Conservation (phyloP, 768 basidiomycete genomes). For the Bullera alba region DNA sequence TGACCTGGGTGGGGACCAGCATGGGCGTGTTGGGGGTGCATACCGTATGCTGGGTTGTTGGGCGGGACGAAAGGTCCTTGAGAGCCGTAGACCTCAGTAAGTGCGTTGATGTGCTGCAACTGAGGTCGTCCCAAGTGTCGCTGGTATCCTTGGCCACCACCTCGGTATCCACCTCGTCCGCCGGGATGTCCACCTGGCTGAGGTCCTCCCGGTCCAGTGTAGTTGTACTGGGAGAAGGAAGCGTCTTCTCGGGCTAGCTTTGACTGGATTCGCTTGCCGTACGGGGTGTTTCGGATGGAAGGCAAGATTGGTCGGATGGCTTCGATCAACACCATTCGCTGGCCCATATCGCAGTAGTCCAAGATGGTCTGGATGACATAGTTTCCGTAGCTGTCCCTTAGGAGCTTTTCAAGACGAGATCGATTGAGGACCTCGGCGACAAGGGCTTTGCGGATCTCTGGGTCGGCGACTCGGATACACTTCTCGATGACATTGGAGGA, state of each 20-base stretch:
- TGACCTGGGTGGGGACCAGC: not conserved
- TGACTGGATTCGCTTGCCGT: slow-evolving; percentile 98
- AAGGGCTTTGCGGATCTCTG: slow-evolving; percentile 83
- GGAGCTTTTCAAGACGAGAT: slow-evolving; percentile 84
- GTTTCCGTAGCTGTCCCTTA: slow-evolving; percentile 94
- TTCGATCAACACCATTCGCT: slow-evolving; percentile 78
- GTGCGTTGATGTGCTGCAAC: slow-evolving; percentile 46
- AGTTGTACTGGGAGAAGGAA: slow-evolving; percentile 34
- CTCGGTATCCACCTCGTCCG: slow-evolving; percentile 12
- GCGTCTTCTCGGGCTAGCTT: slow-evolving; percentile 92
- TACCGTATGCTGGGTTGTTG: slow-evolving; percentile 3
- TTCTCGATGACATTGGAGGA: slow-evolving; percentile 99
- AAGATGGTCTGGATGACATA: slow-evolving; percentile 95
- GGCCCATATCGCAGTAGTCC: slow-evolving; percentile 92
- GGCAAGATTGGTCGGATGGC: slow-evolving; percentile 98
- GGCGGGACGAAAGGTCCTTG: slow-evolving; percentile 27
- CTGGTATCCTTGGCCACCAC: slow-evolving; percentile 22
- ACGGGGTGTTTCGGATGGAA: slow-evolving; percentile 96
- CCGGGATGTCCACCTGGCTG: slow-evolving; percentile 15
- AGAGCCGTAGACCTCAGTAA: slow-evolving; percentile 45
- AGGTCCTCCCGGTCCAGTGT: slow-evolving; percentile 7
- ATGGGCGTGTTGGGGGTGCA: not conserved
- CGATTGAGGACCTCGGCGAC: slow-evolving; percentile 94
- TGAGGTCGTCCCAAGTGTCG: slow-evolving; percentile 44
- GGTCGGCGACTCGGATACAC: slow-evolving; percentile 91